Conservation (phyloP, 371 early-diverging fungal species). For the Mucor ambiguus region DNA sequence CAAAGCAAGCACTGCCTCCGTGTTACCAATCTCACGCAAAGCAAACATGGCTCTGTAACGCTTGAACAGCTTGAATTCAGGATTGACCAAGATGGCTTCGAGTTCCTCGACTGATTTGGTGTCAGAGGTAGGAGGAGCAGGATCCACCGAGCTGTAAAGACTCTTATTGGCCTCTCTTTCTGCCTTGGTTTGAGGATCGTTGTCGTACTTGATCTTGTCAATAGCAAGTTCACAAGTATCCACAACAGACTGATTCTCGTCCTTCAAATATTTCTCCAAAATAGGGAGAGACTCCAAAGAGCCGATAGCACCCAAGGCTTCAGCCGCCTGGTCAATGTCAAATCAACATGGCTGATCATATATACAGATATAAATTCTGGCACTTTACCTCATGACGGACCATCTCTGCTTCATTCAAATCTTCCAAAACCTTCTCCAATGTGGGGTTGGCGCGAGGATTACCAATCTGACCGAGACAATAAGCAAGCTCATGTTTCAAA, state of each 20-base stretch:
- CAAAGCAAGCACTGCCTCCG: constrained; percentile 85
- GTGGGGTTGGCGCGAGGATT: constrained; percentile 76
- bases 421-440: constrained; percentile 67
- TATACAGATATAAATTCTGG: no score
- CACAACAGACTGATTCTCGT: constrained; percentile 69
- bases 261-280: constrained; percentile 73
- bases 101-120: constrained; percentile 67
- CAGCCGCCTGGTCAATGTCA: constrained; percentile 76
- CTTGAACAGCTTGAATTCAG: constrained; percentile 78
- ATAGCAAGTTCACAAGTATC: constrained; percentile 96
- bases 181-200: constrained; percentile 44
- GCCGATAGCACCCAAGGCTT: constrained; percentile 95
- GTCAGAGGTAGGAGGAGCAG: constrained; percentile 80
- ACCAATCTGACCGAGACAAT: constrained; percentile 98
- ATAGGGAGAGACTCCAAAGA: constrained; percentile 62
- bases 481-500: constrained; percentile 98
- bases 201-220: constrained; percentile 80
- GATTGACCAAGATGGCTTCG: constrained; percentile 69
- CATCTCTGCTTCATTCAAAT: constrained; percentile 87
- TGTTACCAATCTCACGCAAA: constrained; percentile 87
- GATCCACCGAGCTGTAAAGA: constrained; percentile 84
- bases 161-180: constrained; percentile 48
- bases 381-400: constrained; percentile 93
- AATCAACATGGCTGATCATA: neutral
- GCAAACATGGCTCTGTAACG: constrained; percentile 99